Conservation (phyloP, 352 stramenopile species). For the Pythium folliculosum region DNA sequence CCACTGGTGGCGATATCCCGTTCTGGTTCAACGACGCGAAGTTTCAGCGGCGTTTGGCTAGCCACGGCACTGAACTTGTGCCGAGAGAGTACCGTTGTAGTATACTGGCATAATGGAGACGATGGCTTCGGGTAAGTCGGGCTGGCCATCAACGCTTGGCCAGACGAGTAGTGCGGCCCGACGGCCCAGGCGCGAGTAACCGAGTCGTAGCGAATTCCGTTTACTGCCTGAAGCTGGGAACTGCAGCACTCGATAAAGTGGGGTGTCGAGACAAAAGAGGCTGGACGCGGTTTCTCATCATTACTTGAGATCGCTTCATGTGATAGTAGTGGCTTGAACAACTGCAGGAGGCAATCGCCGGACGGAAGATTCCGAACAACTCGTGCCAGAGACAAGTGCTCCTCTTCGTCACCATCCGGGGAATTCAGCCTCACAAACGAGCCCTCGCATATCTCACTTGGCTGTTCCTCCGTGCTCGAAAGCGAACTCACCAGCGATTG, state of each 20-base stretch:
- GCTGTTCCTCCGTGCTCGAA: background rate
- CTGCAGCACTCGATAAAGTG: constrained; percentile 47
- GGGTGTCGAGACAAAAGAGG: constrained; percentile 36
- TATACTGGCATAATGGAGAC: constrained; percentile 1
- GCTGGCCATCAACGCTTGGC: background rate
- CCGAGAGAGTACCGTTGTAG: background rate
- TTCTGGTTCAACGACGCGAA: background rate
- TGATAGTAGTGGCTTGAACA: constrained; percentile 28
- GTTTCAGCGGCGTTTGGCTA: background rate
- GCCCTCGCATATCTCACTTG: background rate
- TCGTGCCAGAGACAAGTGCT: constrained; percentile 30
- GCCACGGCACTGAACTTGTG: background rate
- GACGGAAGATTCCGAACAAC: constrained; percentile 31
- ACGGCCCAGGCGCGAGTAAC: background rate
- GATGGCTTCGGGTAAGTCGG: background rate
- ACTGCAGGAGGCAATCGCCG: constrained; percentile 41
- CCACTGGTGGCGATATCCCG: background rate
- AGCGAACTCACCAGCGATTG: background rate
- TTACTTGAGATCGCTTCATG: background rate
- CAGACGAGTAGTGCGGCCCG: background rate
- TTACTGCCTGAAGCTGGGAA: constrained; percentile 24
- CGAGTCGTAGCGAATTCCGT: background rate
- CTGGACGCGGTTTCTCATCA: background rate
- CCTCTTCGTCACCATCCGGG: constrained; percentile 10
- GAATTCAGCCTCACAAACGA: constrained; percentile 2